Evolutionary conservation across 2,329 filamentous ascomycete species (phyloP).

Genomic region (Dactylonectria estremocensis): DNA sequence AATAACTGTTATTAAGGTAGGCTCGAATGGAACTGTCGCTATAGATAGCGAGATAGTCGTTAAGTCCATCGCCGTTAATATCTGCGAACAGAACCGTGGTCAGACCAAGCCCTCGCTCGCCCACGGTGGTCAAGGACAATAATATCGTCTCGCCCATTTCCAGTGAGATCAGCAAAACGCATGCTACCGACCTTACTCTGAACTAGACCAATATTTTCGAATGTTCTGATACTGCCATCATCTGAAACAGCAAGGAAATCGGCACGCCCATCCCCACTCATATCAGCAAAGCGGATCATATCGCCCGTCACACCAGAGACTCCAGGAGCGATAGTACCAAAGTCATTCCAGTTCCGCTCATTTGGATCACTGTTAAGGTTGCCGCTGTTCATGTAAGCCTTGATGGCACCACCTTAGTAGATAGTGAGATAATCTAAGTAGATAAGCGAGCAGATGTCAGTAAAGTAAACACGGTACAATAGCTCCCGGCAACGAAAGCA

Average conservation of each 20-base stretch:
- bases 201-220: constrained; percentile 30
- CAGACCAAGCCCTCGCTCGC: constrained; percentile 16
- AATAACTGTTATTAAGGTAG: constrained; percentile 15
- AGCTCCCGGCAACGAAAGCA: too few species aligned
- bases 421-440: constrained; percentile 28
- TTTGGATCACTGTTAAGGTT: constrained; percentile 6
- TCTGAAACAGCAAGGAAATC: constrained; percentile 34
- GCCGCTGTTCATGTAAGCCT: neutral
- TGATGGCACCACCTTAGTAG: constrained; percentile 22
- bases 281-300: too few species aligned
- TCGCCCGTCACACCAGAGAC: constrained; percentile 1
- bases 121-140: constrained; percentile 20
- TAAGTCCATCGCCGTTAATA: constrained; percentile 5
- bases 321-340: constrained; percentile 24
- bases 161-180: constrained; percentile 5
- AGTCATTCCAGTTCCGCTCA: constrained; percentile 16
- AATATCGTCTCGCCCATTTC: constrained; percentile 6
- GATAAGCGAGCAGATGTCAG: too few species aligned
- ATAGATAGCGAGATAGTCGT: constrained; percentile 17
- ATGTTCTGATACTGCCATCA: constrained; percentile 26
- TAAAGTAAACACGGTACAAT: too few species aligned
- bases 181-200: neutral
- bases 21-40: constrained; percentile 8
- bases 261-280: constrained; percentile 33
- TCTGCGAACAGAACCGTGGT: constrained; percentile 30